These are phyloP conservation scores for Taxillus chinensis DNA, from an alignment of 164 flowering plant genomes.

Conservation along the genomic window DNA sequence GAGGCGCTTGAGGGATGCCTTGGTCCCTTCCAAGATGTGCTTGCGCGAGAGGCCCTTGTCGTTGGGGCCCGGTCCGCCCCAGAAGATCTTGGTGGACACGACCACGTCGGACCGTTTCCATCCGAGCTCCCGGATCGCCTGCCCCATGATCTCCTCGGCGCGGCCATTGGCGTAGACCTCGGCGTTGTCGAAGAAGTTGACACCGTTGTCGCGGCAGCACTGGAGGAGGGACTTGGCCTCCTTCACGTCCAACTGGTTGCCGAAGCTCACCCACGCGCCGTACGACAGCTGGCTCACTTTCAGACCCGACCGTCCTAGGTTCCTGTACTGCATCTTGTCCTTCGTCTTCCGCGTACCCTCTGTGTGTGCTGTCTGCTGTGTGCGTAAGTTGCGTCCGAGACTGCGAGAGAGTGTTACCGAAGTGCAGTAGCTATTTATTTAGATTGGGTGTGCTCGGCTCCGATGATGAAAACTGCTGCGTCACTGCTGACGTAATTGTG, in stretches of 20 bases:
- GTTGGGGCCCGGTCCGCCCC: conserved; percentile 94
- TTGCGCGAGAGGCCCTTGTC: conserved; percentile 88
- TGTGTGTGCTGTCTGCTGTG: no score
- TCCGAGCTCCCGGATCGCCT: conserved; percentile 90
- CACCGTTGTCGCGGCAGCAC: conserved; percentile 90
- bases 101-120: conserved; percentile 94
- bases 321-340: conserved; percentile 79
- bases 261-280: conserved; percentile 98
- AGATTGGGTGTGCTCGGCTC: no score
- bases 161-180: conserved; percentile 99
- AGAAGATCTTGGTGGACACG: conserved; percentile 94
- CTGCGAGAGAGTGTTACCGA: no score
- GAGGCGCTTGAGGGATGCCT: conserved; percentile 71
- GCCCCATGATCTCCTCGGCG: conserved; percentile 99
- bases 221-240: conserved; percentile 88
- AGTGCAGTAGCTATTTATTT: no score
- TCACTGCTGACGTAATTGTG: no score
- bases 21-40: conserved; percentile 87
- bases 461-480: no score
- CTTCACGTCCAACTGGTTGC: conserved; percentile 94
- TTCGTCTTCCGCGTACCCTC: neutral
- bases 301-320: conserved; percentile 80
- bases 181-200: conserved; percentile 99
- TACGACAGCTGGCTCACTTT: conserved; percentile 92
- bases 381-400: no score